A percentile compares a stretch with the other conserved stretches of the same genome.
Evolutionary conservation across 2,329 filamentous ascomycete species (phyloP).

Genomic region (Thermoascus crustaceus): DNA sequence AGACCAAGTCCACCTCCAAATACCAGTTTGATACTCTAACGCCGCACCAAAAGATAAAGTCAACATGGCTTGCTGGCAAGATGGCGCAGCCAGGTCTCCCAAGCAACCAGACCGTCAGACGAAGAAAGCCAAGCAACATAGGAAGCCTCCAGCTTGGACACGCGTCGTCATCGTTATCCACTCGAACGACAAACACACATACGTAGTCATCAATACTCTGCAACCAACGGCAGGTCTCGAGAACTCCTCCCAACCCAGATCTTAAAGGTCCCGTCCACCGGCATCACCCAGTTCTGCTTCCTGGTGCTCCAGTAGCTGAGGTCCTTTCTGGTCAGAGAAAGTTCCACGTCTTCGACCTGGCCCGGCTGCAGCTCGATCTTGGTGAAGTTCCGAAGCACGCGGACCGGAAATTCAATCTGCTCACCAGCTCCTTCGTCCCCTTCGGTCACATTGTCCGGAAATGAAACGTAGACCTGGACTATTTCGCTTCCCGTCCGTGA

Average conservation of each 20-base stretch:
- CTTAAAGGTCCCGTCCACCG: conserved; percentile 31
- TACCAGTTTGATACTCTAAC: too few relatives aligned
- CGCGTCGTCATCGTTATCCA: too few relatives aligned
- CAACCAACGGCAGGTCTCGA: conserved; percentile 23
- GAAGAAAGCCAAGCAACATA: too few relatives aligned
- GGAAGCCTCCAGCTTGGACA: too few relatives aligned
- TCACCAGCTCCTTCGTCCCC: conserved; percentile 22
- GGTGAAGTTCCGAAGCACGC: conserved; percentile 60
- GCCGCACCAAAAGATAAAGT: too few relatives aligned
- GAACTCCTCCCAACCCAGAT: conserved; percentile 32
- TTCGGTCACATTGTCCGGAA: conserved; percentile 39
- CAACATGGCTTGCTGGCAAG: too few relatives aligned
- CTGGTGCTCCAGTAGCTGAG: conserved; percentile 64
- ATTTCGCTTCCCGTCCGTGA: conserved; percentile 42
- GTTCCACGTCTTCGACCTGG: conserved; percentile 45
- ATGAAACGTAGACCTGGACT: conserved; percentile 58
- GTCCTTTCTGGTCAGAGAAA: conserved; percentile 59
- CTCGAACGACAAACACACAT: neutral
- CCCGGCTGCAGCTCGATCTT: conserved; percentile 55
- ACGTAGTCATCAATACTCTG: conserved; percentile 15
- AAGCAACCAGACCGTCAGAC: too few relatives aligned
- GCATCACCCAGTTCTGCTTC: conserved; percentile 61
- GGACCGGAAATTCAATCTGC: conserved; percentile 55
- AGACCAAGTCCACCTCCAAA: too few relatives aligned
- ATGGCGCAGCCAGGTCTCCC: too few relatives aligned